Base-by-base conservation (phyloP, 2,329 filamentous ascomycete species). In the Sclerotinia nivalis region DNA sequence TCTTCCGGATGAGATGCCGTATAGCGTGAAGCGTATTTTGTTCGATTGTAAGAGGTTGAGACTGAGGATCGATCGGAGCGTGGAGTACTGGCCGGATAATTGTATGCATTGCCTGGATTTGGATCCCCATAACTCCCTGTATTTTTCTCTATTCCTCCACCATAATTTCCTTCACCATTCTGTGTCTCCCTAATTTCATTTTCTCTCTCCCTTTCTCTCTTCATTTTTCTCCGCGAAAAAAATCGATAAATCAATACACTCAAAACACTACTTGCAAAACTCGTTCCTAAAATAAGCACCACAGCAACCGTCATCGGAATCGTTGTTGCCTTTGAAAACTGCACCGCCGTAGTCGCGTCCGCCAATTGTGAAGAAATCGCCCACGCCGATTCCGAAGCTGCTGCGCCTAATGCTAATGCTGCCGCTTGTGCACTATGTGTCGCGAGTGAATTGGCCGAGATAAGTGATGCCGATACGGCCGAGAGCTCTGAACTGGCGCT, bases 201-300 rank as follows among this genome's bases (percentile, higher is more conserved):
- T 25, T 56, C 50, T 2, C 6, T 45, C 28, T 55, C 60, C 47
- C 31, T 50, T n/a, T 64, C 45, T 15, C 47, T 25, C 45, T n/a
- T 40, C 2, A 54, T 34, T 25, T 8, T 54, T 34, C 13, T 52
- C 25, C 18, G 62, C 12, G 20, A 59, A 18, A 67, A 22, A 34
- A 43, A 55, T 13, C 58, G 49, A 55, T 69, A 69, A 28, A 45
- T 20, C 15, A 69, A 37, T 15, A 69, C 47, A n/a, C 58, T 64
- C 2, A 69, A 9, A 20, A 69, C 22, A 28, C 58, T 54, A 25
- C 34, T 54, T 4, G 45, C 49, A 52, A 64, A 40, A 18, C 45
- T 64, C 15, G 45, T 62, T 4, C 45, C 58, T 4, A 69, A 4
- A 25, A 69, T 69, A 6, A 69, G 49, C 2, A 69, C 37, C 13